Conservation (phyloP, 805 yeast species). For the Candida berthetii region DNA sequence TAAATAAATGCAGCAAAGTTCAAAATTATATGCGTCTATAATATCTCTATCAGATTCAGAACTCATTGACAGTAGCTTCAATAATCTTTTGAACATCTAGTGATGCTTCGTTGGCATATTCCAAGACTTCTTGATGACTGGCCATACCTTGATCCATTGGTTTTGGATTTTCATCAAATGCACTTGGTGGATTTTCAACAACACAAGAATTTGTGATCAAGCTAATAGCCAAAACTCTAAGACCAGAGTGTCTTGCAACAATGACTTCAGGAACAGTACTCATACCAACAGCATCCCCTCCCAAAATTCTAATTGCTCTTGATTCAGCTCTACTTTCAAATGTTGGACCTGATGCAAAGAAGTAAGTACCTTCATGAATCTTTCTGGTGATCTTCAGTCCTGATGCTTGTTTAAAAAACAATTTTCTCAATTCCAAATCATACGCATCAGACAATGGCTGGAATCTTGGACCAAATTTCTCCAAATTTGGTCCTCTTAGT, state of each 20-base stretch:
- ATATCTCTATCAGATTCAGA: no score
- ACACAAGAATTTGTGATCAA: conserved; percentile 84
- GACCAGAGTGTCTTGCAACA: conserved; percentile 83
- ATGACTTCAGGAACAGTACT: conserved; percentile 96
- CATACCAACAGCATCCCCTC: conserved; percentile 97
- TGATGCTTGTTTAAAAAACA: conserved; percentile 49
- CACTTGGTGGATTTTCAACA: conserved; percentile 61
- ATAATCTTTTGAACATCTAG: conserved; percentile 70
- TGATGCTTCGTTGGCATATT: conserved; percentile 75
- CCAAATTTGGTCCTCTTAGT: conserved; percentile 80
- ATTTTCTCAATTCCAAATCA: conserved; percentile 61
- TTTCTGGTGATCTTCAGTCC: conserved; percentile 43
- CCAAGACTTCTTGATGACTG: conserved; percentile 86
- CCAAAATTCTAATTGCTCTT: conserved; percentile 60
- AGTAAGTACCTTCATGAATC: conserved; percentile 83
- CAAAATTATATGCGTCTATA: no score
- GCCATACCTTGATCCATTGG: conserved; percentile 73
- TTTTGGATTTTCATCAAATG: conserved; percentile 45
- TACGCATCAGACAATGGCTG: conserved; percentile 88
- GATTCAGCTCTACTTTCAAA: conserved; percentile 91
- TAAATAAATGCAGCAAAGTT: no score
- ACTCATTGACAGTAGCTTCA: conserved; percentile 48
- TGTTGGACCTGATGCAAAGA: conserved; percentile 88
- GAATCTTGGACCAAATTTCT: conserved; percentile 78
- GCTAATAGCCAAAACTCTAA: conserved; percentile 78